phyloP scores from a whole-genome alignment of 1,139 yeast species.

The Groenewaldozyma sp. region DNA sequence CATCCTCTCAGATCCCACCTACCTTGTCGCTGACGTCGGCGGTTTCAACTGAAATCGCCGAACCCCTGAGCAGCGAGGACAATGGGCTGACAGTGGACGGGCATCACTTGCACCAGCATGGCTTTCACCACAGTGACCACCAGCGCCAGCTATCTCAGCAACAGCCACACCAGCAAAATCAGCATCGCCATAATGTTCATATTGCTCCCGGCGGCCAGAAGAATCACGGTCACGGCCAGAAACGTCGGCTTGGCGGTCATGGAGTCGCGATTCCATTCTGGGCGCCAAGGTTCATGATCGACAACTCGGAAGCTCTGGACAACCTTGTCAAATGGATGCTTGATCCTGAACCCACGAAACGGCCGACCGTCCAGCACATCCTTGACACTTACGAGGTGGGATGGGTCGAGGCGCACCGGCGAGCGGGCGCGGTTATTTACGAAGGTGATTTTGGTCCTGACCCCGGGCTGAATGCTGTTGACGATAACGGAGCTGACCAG shows the following conservation, averaged over 20 bases:
- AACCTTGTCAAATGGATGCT: conserved; percentile 81
- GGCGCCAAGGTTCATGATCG: conserved; percentile 79
- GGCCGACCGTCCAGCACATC: conserved; percentile 72
- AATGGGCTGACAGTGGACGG: too few species aligned
- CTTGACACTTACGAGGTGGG: conserved; percentile 63
- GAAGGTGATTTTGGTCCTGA: conserved; percentile 95
- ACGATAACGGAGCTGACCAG: conserved; percentile 6
- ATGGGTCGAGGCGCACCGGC: conserved; percentile 71
- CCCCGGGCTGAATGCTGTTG: conserved; percentile 29
- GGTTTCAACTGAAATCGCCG: conserved; percentile 4
- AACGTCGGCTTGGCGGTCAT: not conserved
- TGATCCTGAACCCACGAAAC: conserved; percentile 68
- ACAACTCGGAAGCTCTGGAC: conserved; percentile 69
- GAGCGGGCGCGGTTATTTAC: conserved; percentile 90
- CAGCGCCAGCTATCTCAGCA: conserved; percentile 1
- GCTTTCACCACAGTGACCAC: not conserved
- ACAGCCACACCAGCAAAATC: conserved; percentile 5
- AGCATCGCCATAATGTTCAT: conserved; percentile 8
- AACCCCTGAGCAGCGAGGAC: too few species aligned
- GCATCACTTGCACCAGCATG: conserved; percentile 4
- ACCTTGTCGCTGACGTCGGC: conserved; percentile 3
- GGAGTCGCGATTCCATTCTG: conserved; percentile 48
- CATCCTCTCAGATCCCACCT: conserved; percentile 3
- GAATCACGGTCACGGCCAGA: not conserved
- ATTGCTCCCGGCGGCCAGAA: not conserved